phyloP scores from a whole-genome alignment of 2,329 filamentous ascomycete genomes.

The Clarireedia hainanense region DNA sequence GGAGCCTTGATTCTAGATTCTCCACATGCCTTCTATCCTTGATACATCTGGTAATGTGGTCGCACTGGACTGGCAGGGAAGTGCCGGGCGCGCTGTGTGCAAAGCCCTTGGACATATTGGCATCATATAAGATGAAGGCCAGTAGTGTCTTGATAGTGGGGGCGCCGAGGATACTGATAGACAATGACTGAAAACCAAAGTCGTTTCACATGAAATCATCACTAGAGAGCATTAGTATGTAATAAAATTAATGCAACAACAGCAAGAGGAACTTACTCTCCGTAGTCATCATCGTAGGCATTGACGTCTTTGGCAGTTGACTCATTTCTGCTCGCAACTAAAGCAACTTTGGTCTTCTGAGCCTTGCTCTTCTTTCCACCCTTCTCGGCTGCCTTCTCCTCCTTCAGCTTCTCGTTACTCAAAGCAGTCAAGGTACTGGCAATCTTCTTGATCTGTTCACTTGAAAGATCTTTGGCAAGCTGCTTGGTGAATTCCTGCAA shows the following conservation, averaged over 20 bases:
- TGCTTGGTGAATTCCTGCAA: conserved; percentile 86
- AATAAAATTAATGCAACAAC: background rate
- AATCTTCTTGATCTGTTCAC: conserved; percentile 95
- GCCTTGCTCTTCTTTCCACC: conserved; percentile 95
- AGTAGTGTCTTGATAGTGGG: background rate
- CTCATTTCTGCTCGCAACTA: conserved; percentile 56
- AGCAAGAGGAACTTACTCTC: conserved; percentile 57
- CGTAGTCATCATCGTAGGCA: conserved; percentile 76
- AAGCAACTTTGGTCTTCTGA: conserved; percentile 83
- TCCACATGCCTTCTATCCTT: no score
- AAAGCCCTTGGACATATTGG: background rate
- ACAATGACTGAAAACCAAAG: conserved; percentile 1
- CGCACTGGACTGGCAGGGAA: no score
- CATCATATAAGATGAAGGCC: background rate
- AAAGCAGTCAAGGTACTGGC: conserved; percentile 80
- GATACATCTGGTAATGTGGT: no score
- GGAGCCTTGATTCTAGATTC: no score
- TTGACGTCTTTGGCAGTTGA: conserved; percentile 60
- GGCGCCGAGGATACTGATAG: background rate
- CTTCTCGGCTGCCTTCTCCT: conserved; percentile 93
- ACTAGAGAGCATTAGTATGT: conserved; percentile 33
- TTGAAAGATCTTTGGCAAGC: conserved; percentile 77
- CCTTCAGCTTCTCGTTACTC: conserved; percentile 96
- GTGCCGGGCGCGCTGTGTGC: no score
- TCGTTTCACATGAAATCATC: conserved; percentile 64